These are phyloP conservation scores for Xylaria scruposa DNA, from an alignment of 495 filamentous ascomycete species.

Conservation along the genomic window DNA sequence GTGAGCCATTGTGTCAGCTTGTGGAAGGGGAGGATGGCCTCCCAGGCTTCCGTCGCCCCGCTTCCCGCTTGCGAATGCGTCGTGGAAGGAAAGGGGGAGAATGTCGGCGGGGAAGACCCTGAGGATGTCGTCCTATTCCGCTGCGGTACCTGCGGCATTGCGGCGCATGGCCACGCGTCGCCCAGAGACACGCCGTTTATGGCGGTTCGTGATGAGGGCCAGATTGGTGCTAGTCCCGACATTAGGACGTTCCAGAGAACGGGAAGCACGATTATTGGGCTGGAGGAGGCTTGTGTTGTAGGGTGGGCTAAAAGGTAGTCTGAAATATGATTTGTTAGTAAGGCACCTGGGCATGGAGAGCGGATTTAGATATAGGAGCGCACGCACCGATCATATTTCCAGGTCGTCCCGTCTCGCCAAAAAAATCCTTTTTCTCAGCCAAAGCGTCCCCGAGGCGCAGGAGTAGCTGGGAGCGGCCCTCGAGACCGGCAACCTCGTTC, in stretches of 20 bases:
- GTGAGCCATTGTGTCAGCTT: slow-evolving; percentile 91
- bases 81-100: slow-evolving; percentile 52
- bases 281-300: slow-evolving; percentile 82
- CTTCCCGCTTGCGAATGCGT: slow-evolving; percentile 33
- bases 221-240: slow-evolving; percentile 84
- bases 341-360: background rate
- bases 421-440: slow-evolving; percentile 76
- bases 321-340: slow-evolving; percentile 39
- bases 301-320: slow-evolving; percentile 94
- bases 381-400: slow-evolving; percentile 92
- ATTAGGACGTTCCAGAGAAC: slow-evolving; percentile 91
- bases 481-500: slow-evolving; percentile 86
- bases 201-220: slow-evolving; percentile 86
- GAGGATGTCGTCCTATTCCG: slow-evolving; percentile 22
- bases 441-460: slow-evolving; percentile 78
- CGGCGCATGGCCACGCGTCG: slow-evolving; percentile 91
- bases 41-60: slow-evolving; percentile 73
- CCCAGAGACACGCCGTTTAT: slow-evolving; percentile 89
- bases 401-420: slow-evolving; percentile 83
- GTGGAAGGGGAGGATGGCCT: slow-evolving; percentile 93
- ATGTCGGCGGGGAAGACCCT: slow-evolving; percentile 45
- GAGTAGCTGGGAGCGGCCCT: slow-evolving; percentile 83
- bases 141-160: slow-evolving; percentile 72
- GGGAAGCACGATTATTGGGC: slow-evolving; percentile 87
- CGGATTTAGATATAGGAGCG: background rate